These are phyloP conservation scores for Platismatia glauca DNA, from an alignment of 495 filamentous ascomycete species.

Conservation along the genomic window DNA sequence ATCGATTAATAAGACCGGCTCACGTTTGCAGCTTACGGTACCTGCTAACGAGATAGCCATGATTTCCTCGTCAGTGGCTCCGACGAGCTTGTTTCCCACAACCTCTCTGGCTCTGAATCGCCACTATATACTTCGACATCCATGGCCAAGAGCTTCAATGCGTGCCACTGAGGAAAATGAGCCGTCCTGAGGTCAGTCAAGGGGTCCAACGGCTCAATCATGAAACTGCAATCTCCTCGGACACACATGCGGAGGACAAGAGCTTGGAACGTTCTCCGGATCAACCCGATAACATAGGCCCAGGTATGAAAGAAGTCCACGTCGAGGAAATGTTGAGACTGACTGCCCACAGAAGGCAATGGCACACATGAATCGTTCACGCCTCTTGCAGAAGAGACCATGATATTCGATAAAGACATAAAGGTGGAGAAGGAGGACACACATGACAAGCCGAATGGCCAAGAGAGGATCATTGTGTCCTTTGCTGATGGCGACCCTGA, in stretches of 20 bases:
- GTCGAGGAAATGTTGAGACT: neutral
- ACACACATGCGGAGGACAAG: neutral
- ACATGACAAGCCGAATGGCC: slow-evolving; percentile 12
- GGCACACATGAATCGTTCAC: neutral
- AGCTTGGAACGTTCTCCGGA: neutral
- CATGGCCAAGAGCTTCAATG: slow-evolving; percentile 4
- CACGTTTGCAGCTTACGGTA: neutral
- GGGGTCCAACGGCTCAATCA: neutral
- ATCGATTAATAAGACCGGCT: neutral
- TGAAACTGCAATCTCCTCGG: neutral
- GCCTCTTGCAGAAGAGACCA: neutral
- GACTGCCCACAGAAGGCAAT: neutral
- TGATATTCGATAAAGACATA: neutral
- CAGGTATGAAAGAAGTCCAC: neutral
- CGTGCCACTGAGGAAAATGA: slow-evolving; percentile 1
- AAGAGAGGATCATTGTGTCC: slow-evolving; percentile 35
- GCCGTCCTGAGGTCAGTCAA: neutral
- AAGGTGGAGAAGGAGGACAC: neutral
- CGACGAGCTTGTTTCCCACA: neutral
- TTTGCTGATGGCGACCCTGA: slow-evolving; percentile 43
- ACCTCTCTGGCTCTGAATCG: neutral
- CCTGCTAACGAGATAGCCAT: neutral
- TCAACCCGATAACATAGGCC: neutral
- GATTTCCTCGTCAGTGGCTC: neutral
- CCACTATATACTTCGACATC: neutral